phyloP scores from a whole-genome alignment of 345 rosid genomes.

The Orychophragmus violaceus region DNA sequence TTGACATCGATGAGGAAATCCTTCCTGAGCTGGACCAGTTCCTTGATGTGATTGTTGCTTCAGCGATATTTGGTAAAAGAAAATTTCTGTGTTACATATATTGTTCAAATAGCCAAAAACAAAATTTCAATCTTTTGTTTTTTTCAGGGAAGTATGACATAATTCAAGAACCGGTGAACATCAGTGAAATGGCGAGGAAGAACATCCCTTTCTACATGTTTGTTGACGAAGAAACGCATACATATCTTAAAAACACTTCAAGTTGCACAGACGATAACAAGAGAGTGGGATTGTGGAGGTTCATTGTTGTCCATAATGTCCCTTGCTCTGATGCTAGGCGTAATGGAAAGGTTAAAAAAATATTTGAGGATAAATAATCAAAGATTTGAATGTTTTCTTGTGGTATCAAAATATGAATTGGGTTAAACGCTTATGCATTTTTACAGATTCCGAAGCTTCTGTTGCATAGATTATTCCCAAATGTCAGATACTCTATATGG shows the following conservation, averaged over 20 bases:
- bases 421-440: slow-evolving; percentile 11
- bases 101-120: neutral
- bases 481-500: slow-evolving; percentile 74
- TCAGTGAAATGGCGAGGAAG: too few relatives aligned
- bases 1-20: slow-evolving; percentile 77
- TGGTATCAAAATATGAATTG: neutral
- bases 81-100: neutral
- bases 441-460: slow-evolving; percentile 84
- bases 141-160: too few relatives aligned
- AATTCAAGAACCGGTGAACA: too few relatives aligned
- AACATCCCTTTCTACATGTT: slow-evolving; percentile 84
- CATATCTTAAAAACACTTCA: slow-evolving; percentile 48
- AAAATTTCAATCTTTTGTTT: too few relatives aligned
- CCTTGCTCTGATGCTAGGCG: slow-evolving; percentile 81
- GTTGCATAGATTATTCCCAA: slow-evolving; percentile 70
- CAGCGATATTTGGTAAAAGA: slow-evolving; percentile 75
- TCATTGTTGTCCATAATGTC: slow-evolving; percentile 54
- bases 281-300: slow-evolving; percentile 80
- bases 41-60: slow-evolving; percentile 74
- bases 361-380: neutral
- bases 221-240: slow-evolving; percentile 78
- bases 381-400: neutral
- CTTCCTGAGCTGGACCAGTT: too few relatives aligned
- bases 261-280: slow-evolving; percentile 43
- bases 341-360: slow-evolving; percentile 67